Conservation (phyloP, 192 early-diverging fungal species). For the Coemansia sp. region DNA sequence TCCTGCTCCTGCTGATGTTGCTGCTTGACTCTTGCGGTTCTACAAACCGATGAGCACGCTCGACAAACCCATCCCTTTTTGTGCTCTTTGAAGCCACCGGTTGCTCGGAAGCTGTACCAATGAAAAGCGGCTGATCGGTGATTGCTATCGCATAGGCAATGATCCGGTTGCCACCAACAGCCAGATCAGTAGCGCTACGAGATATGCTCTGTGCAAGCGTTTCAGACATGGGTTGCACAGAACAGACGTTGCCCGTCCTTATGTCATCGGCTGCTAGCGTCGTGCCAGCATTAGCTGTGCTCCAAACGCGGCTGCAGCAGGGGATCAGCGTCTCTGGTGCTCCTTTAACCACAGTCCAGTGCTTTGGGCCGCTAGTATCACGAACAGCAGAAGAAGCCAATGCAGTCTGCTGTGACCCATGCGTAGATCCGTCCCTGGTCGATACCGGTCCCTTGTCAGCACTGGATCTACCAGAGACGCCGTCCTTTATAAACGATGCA, state of each 20-base stretch:
- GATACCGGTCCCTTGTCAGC: background rate
- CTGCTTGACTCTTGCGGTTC: background rate
- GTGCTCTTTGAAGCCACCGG: background rate
- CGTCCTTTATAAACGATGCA: background rate
- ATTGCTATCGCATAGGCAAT: conserved; percentile 46
- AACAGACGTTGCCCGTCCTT: conserved; percentile 15
- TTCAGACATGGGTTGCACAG: conserved; percentile 14
- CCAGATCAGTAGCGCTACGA: conserved; percentile 33
- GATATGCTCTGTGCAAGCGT: conserved; percentile 27
- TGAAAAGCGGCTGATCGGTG: conserved; percentile 33
- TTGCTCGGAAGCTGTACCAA: background rate
- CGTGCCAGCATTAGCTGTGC: background rate
- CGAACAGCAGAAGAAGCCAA: background rate
- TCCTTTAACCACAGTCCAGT: conserved; percentile 43
- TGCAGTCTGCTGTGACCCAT: background rate
- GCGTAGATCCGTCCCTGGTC: background rate
- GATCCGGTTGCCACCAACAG: conserved; percentile 39
- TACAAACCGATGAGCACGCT: conserved; percentile 7
- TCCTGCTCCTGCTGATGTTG: background rate
- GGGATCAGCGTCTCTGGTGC: conserved; percentile 35
- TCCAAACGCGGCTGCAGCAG: conserved; percentile 33
- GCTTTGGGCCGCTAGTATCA: background rate
- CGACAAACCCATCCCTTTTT: background rate
- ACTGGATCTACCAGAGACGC: background rate
- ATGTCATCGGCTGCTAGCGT: conserved; percentile 7